phyloP scores from a whole-genome alignment of 2,329 filamentous ascomycete genomes.

The Pseudovirgaria hyperparasitica region DNA sequence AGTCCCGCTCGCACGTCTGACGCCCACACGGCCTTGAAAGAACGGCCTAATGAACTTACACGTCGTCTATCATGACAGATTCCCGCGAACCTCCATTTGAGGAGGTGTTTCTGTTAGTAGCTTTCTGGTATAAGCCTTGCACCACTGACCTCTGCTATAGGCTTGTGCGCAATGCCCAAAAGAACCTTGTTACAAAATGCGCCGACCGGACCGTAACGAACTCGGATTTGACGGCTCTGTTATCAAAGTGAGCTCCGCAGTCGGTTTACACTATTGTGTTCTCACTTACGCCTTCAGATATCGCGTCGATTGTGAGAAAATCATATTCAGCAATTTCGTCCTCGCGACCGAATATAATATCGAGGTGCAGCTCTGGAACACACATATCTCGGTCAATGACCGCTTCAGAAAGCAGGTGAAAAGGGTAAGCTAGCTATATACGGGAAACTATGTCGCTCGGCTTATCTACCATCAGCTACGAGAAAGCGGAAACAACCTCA shows the following conservation, averaged over 20 bases:
- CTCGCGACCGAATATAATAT: constrained; percentile 50
- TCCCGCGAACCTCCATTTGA: too few relatives aligned
- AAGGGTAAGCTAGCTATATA: constrained; percentile 28
- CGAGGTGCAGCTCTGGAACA: constrained; percentile 64
- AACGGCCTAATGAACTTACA: too few relatives aligned
- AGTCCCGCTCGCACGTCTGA: constrained; percentile 45
- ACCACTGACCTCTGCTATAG: constrained; percentile 11
- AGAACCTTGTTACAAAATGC: constrained; percentile 36
- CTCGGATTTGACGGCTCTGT: constrained; percentile 34
- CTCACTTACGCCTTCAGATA: constrained; percentile 36
- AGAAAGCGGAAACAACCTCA: constrained; percentile 38
- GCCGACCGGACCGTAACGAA: constrained; percentile 36
- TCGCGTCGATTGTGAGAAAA: constrained; percentile 57
- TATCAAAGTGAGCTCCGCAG: constrained; percentile 18
- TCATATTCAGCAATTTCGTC: constrained; percentile 60
- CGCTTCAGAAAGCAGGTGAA: constrained; percentile 61
- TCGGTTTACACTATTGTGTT: background rate
- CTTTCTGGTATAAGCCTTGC: too few relatives aligned
- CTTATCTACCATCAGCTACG: constrained; percentile 24
- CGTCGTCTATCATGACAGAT: too few relatives aligned
- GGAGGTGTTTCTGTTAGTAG: too few relatives aligned
- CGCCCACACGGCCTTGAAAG: too few relatives aligned
- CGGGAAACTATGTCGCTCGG: constrained; percentile 2
- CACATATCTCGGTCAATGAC: constrained; percentile 64
- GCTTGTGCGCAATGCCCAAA: constrained; percentile 35